Base-by-base conservation (phyloP, 176 grass and related monocot species). In the Luzula sylvatica region DNA sequence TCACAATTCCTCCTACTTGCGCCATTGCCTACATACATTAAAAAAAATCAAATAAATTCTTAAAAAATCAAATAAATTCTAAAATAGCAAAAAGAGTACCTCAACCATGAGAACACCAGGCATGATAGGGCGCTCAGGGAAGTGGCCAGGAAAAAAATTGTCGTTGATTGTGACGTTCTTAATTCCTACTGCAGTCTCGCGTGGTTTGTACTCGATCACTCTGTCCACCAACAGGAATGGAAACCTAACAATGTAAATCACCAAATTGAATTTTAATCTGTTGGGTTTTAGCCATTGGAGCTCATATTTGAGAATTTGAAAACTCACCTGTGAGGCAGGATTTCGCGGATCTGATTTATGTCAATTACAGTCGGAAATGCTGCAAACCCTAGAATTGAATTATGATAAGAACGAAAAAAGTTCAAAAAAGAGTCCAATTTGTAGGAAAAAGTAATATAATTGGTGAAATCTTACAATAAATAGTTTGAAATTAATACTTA, bases 91-190 rank as follows among this genome's bases (percentile, higher is more conserved):
- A 46, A 25, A 22, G 18, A 14, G 18, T 61, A 71, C 67, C 67
- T 71, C 67, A 50, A 71, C 43, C 67, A 71, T 67, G 79, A 88
- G 84, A 68, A 88, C 84, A 26, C 84, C 84, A 11, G 84, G 84
- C 84, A 88, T 83, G 32, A 88, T 88, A 7, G 84, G 84, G 11
- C 79, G 66, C 23, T 88, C 84, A 2, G 84, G 76, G 56, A 80
- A 80, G 42, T 80, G 76, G 11, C 76, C 76, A n/a, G 69, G 76
- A 27, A 96, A 96, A 45, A 96, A 96, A 43, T 96, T 88, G 63
- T 96, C 90, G 40, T 96, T 96, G 60, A 96, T 96, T 0, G 90
- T 88, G 42, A 96, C 77, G 56, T 96, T 96, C 73, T 96, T 96
- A 41, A 80, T 74, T 23, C 61, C 75, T 56, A 79, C 75, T 38